Evolutionary conservation across 2,329 filamentous ascomycete genomes (phyloP), one percentile per base, ranked within the genome.

Genomic region (Colletotrichum sp.): DNA sequence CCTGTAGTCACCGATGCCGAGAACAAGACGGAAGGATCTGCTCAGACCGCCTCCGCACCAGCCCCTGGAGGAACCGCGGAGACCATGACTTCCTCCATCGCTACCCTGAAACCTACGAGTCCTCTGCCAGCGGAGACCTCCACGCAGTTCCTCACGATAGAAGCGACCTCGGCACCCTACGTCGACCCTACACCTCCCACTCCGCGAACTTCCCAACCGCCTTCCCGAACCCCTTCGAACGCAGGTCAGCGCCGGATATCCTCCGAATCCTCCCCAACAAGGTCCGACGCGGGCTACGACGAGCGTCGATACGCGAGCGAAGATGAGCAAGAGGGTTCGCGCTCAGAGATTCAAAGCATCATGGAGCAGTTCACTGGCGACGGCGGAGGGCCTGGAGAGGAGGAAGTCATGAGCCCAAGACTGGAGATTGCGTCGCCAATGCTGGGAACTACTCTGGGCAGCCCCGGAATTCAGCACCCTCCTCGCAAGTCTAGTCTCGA

Each of bases 341-440:
- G 92, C 75, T 93, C 94, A 7, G 97, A 99, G 86, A 98, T 99
- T 76, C 95, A 98, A 85, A 98, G 91, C 82, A 99, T 99, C 83
- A 99, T 99, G 95, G 95, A 95, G 77, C 97, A 99, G 85, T 99
- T 99, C 80, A 93, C 94, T 79, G 93, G 95, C 81, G 92, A 92
- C 67, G 92, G 92, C 32, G 92, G 92, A 67, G 94, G 93, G 0
- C 94, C 93, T 3, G 93, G 90, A 7, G 92, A 91, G 77, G 93
- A 96, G 67, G 95, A 98, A 83, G 95, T 98, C 82, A 98, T 98
- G 95, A 98, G 96, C 77, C 96, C 96, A 7, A 91, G 95, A 34
- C 85, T 98, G 59, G 96, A 96, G 83, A 90, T 96, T 75, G 92
- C 95, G n/a, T 94, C 94, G 34, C 95, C 96, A 7, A 90, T 95